A percentile compares a stretch with the other conserved stretches of the same genome.
phyloP scores from a whole-genome alignment of 2,329 filamentous ascomycete species.

The Paradendryphiella salina region DNA sequence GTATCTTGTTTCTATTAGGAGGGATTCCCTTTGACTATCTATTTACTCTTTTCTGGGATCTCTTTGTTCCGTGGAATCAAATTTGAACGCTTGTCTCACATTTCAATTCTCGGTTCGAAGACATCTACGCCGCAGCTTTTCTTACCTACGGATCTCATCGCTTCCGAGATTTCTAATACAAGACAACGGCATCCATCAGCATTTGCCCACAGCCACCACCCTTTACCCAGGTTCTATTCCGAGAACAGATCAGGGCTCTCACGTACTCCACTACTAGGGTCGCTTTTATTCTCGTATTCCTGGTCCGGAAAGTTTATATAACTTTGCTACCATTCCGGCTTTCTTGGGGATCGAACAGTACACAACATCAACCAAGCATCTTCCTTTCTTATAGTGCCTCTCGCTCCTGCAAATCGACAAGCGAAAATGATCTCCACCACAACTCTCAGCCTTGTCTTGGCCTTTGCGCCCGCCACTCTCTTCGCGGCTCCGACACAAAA shows the following conservation, averaged over 20 bases:
- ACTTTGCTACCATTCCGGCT: neutral
- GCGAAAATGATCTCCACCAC: conserved; percentile 43
- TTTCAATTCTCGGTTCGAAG: neutral
- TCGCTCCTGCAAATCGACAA: neutral
- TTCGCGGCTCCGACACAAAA: conserved; percentile 40
- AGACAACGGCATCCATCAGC: neutral
- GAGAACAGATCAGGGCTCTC: conserved; percentile 10
- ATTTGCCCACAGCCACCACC: neutral
- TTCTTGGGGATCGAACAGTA: conserved; percentile 3
- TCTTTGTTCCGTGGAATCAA: too few species aligned
- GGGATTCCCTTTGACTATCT: neutral
- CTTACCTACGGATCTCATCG: neutral
- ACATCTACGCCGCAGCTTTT: neutral
- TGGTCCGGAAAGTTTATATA: conserved; percentile 3
- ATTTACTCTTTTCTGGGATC: neutral
- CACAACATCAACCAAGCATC: conserved; percentile 9
- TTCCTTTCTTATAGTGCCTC: neutral
- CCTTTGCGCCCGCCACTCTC: conserved; percentile 39
- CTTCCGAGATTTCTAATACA: neutral
- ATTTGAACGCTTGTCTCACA: neutral
- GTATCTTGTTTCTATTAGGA: neutral
- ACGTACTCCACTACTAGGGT: too few species aligned
- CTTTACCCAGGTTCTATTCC: conserved; percentile 8
- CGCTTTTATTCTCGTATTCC: neutral
- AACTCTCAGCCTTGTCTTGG: conserved; percentile 38